phyloP scores from a whole-genome alignment of 495 filamentous ascomycete genomes.

The Podospora didyma region DNA sequence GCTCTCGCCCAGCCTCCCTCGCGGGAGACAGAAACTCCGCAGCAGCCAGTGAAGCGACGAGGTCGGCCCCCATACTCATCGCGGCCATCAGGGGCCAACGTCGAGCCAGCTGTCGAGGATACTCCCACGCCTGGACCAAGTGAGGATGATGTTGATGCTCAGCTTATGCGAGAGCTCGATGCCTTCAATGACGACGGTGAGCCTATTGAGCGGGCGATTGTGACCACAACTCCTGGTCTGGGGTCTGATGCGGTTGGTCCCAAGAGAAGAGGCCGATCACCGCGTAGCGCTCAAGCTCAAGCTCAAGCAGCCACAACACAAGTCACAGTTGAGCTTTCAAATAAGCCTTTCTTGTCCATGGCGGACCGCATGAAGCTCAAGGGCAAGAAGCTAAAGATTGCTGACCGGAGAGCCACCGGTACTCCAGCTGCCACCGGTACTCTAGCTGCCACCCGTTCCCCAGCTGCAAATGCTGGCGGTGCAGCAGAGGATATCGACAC shows the following conservation, averaged over 20 bases:
- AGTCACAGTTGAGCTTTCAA: slow-evolving; percentile 7
- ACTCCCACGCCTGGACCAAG: not conserved
- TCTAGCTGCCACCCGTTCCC: not conserved
- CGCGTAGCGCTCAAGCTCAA: slow-evolving; percentile 8
- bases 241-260: not conserved
- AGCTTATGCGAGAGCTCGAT: slow-evolving; percentile 22
- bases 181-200: slow-evolving; percentile 28
- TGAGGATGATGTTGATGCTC: slow-evolving; percentile 18
- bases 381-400: slow-evolving; percentile 43
- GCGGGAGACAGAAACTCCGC: not conserved
- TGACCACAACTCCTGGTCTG: not conserved
- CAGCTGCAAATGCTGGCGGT: too few species aligned
- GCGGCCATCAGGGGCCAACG: not conserved
- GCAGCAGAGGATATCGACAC: not conserved
- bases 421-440: not conserved
- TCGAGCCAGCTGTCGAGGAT: not conserved
- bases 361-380: slow-evolving; percentile 40
- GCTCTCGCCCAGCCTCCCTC: not conserved
- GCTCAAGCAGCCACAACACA: not conserved
- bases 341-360: slow-evolving; percentile 36
- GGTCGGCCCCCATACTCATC: slow-evolving; percentile 20
- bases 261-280: slow-evolving; percentile 25
- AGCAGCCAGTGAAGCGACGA: slow-evolving; percentile 7
- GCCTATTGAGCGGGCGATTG: slow-evolving; percentile 3
- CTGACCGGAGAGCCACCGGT: slow-evolving; percentile 8